phyloP scores from a whole-genome alignment of 192 early-diverging fungal species.

The Gigaspora rosea region DNA sequence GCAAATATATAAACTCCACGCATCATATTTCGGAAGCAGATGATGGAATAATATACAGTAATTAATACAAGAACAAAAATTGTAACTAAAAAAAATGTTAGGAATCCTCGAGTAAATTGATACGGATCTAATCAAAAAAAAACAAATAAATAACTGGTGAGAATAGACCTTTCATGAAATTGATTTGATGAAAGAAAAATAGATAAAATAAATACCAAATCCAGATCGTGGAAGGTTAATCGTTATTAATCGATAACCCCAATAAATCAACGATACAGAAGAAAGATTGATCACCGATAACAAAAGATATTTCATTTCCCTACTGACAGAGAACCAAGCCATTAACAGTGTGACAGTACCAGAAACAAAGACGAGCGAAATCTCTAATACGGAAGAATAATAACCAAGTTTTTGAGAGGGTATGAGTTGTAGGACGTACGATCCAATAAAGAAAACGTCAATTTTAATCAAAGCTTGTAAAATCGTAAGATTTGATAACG shows the following conservation, averaged over 20 bases:
- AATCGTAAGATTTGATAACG: slow-evolving; percentile 36
- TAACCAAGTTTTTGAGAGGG: no score
- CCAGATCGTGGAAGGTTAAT: not conserved
- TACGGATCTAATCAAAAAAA: slow-evolving; percentile 40
- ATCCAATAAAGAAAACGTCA: no score
- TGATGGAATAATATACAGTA: slow-evolving; percentile 28
- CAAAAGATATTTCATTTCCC: slow-evolving; percentile 42
- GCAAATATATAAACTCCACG: slow-evolving; percentile 28
- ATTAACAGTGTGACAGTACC: slow-evolving; percentile 33
- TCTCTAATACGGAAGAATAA: slow-evolving; percentile 33
- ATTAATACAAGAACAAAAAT: slow-evolving; percentile 23
- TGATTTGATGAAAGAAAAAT: no score
- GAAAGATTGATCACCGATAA: slow-evolving; percentile 25
- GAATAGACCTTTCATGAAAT: no score
- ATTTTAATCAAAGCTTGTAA: slow-evolving; percentile 41
- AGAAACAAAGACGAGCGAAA: slow-evolving; percentile 38
- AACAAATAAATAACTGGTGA: no score
- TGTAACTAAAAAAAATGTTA: slow-evolving; percentile 42
- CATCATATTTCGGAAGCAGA: slow-evolving; percentile 32
- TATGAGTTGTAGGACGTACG: no score
- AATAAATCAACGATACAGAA: not conserved
- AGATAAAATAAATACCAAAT: no score
- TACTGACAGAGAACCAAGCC: slow-evolving; percentile 34
- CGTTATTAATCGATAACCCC: not conserved
- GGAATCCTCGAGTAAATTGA: slow-evolving; percentile 41